Percentiles rank a stretch among this genome's conserved stretches.
Evolutionary conservation across 345 rosid species (phyloP).

Genomic region (sweet orange (Citrus sinensis)): DVS_A1.0 CM039162.1:19989501-19990000

Average conservation of each 20-base stretch:
- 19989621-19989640: neutral
- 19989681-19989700: neutral
- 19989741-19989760: constrained; percentile 20
- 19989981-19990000: constrained; percentile 10
- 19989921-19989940: neutral
- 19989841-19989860: constrained; percentile 7
- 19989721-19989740: neutral
- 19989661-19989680: neutral
- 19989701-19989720: neutral
- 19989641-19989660: neutral
- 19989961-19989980: neutral
- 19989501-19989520: neutral
- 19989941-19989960: constrained; percentile 19
- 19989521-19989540: neutral
- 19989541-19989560: neutral
- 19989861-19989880: constrained; percentile 33
- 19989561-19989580: neutral
- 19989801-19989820: constrained; percentile 1
- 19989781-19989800: constrained; percentile 23
- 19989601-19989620: neutral
- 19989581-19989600: neutral
- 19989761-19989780: constrained; percentile 28
- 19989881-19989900: constrained; percentile 19
- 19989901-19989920: neutral
- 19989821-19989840: neutral